Evolutionary conservation across 345 rosid species (phyloP).

Genomic region (Acer saccharum): DNA sequence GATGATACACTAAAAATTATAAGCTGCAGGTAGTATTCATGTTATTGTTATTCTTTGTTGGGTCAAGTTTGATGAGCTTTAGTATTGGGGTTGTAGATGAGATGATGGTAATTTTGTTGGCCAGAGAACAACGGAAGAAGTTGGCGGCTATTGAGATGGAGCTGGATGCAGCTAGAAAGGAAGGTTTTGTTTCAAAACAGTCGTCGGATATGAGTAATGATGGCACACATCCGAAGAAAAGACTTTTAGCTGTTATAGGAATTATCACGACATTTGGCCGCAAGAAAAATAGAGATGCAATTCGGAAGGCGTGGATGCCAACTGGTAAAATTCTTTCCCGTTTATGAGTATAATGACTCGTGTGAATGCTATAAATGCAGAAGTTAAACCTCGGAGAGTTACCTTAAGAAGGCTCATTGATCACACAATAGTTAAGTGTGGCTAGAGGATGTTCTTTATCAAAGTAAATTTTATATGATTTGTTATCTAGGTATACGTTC

Average conservation of each 20-base stretch:
- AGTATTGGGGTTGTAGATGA: background rate
- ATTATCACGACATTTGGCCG: slow-evolving; percentile 53
- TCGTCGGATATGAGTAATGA: slow-evolving; percentile 5
- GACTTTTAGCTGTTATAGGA: slow-evolving; percentile 45
- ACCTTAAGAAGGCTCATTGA: background rate
- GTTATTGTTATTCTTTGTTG: background rate
- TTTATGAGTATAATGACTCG: background rate
- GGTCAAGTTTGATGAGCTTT: background rate
- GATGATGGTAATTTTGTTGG: slow-evolving; percentile 14
- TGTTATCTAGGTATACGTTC: background rate
- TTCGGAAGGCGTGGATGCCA: slow-evolving; percentile 59
- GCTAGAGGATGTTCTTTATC: background rate
- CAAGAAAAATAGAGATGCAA: slow-evolving; percentile 57
- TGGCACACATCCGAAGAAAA: slow-evolving; percentile 32
- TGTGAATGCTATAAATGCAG: background rate
- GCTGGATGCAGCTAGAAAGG: slow-evolving; percentile 39
- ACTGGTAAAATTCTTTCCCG: slow-evolving; percentile 30
- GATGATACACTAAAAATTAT: slow-evolving; percentile 53
- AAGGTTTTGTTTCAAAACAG: slow-evolving; percentile 45
- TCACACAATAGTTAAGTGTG: background rate
- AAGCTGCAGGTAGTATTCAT: slow-evolving; percentile 41
- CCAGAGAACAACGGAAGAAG: slow-evolving; percentile 49
- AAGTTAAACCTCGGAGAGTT: background rate
- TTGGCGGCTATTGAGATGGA: slow-evolving; percentile 48
- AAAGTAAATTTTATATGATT: too few relatives aligned